These are phyloP conservation scores for Botrytis deweyae DNA, from an alignment of 2,329 filamentous ascomycete species.

Conservation along the genomic window DNA sequence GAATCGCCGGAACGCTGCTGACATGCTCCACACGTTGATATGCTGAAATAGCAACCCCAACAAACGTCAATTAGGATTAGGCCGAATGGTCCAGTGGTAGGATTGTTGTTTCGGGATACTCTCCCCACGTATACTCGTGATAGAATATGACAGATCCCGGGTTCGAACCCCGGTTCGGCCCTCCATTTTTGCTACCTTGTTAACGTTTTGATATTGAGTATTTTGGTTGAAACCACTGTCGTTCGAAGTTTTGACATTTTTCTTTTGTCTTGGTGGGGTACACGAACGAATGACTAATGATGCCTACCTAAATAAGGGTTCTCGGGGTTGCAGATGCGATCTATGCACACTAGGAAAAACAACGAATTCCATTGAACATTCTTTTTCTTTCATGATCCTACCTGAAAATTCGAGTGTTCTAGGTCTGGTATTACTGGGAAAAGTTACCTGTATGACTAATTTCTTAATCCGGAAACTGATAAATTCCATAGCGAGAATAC, in stretches of 20 bases:
- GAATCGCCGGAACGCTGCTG: fast-evolving
- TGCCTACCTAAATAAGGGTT: too few species aligned
- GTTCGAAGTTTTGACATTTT: not conserved
- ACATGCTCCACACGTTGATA: fast-evolving
- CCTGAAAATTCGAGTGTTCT: not conserved
- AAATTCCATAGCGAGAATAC: too few species aligned
- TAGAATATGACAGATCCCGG: slow-evolving; percentile 8
- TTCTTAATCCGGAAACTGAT: not conserved
- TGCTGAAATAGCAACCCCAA: fast-evolving
- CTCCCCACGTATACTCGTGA: slow-evolving; percentile 13
- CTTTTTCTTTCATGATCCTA: too few species aligned
- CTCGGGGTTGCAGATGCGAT: not conserved
- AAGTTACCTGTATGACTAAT: too few species aligned
- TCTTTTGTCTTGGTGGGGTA: not conserved
- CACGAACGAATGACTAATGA: not conserved
- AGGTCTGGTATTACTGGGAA: not conserved
- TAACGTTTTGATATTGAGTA: not conserved
- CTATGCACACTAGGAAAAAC: not conserved
- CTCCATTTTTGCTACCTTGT: not conserved
- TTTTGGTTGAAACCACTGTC: not conserved
- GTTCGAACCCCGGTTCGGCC: slow-evolving; percentile 10
- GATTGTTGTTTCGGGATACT: slow-evolving; percentile 2
- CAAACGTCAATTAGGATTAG: fast-evolving
- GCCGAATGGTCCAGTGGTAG: slow-evolving; percentile 2
- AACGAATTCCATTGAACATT: not conserved